Percentiles rank a stretch among this genome's conserved stretches.
These are phyloP conservation scores for Solanum chmielewskii DNA, from an alignment of 257 asterid species.

Conservation along the genomic window DNA sequence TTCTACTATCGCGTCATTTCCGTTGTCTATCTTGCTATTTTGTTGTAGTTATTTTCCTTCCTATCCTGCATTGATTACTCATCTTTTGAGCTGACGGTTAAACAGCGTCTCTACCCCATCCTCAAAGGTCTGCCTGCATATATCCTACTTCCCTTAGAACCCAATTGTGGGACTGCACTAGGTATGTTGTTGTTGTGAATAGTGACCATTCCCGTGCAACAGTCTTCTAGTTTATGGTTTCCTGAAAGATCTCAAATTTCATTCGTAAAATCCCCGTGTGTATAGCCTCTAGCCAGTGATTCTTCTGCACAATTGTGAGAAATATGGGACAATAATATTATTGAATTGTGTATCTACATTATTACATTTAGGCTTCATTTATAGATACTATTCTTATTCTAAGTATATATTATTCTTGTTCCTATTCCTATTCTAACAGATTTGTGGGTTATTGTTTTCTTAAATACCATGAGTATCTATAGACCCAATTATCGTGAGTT, in stretches of 20 bases:
- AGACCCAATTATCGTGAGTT: not conserved
- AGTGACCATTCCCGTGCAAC: not conserved
- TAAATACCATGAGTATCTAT: not conserved
- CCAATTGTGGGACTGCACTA: not conserved
- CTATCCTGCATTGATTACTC: not conserved
- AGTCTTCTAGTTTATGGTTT: not conserved
- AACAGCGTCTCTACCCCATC: not conserved
- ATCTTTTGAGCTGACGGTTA: not conserved
- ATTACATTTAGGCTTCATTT: not conserved
- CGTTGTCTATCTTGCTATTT: not conserved
- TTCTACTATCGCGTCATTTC: not conserved
- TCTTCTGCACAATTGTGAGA: not conserved
- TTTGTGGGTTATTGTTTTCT: not conserved
- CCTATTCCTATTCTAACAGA: not conserved
- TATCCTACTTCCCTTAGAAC: not conserved
- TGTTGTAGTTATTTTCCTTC: not conserved
- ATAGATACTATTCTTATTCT: not conserved
- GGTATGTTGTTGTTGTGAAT: not conserved
- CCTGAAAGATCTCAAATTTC: not conserved
- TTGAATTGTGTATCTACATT: not conserved
- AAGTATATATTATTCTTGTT: not conserved
- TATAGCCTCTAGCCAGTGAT: not conserved
- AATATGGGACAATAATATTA: not conserved
- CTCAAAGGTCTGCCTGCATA: not conserved
- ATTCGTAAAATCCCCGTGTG: not conserved